Base-by-base conservation (phyloP, 2,329 filamentous ascomycete genomes). In the Diaporthe caulivora region DNA sequence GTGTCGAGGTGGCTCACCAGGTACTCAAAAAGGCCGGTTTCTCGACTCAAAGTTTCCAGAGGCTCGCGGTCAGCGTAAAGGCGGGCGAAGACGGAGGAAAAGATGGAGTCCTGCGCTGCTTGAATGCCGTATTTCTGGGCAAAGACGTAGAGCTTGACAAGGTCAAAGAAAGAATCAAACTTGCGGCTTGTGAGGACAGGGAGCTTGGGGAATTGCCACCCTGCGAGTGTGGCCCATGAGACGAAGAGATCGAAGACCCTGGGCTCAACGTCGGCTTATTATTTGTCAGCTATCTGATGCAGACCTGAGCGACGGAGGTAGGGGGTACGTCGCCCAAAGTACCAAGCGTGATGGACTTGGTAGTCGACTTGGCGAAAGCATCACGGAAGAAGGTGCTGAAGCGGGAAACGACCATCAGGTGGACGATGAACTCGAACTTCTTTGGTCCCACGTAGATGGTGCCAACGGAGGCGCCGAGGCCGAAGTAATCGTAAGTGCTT, bases 371-470 rank as follows among this genome's bases (percentile, higher is more conserved):
- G 15, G 51, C 51, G 53, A 55, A 31, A 10, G 15, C 29, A 29
- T 21, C 9, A 8, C 26, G 53, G 53, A 55, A 18, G 53, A 55
- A 31, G 29, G 29, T 10, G 29, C 53, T 55, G 53, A 31, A 55
- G 10, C 44, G 31, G 21, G 11, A 40, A 17, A 70, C 17, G 40
- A 71, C 17, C 24, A 17, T 15, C 40, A 62, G 54, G 69, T 49
- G 55, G 37, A 34, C 54, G 24, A 24, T 13, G n/a, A 42, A 71
- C 42, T 40, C 29, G 42, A 37, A 26, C 26, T 51, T 62, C n/a
- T 53, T 15, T 7, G 40, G 55, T n/a, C 69, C 69, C 18, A 71
- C 69, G 40, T 40, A 13, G 21, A 71, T 18, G 42, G 31, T 62
- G 51, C 42, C 17, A 53, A 53, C 15, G 54, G 55, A 60, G 13